Percentiles rank a stretch among this genome's conserved stretches.
Conservation (phyloP, 2,329 filamentous ascomycete species). For the Sclerotinia subarctica region DNA sequence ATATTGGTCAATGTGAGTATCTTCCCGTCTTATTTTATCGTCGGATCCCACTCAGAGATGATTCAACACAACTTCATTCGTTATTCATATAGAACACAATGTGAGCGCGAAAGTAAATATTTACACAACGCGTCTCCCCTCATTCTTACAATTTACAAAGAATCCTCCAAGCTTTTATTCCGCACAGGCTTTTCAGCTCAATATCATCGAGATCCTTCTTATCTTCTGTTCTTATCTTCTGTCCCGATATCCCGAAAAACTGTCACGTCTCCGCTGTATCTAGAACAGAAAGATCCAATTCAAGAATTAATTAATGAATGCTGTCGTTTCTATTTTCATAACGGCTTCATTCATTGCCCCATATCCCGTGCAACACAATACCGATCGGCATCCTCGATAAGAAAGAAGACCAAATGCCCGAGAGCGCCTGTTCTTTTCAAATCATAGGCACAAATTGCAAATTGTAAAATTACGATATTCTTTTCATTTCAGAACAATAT, state of each 20-base stretch:
- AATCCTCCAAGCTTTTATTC: background rate
- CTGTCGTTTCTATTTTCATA: background rate
- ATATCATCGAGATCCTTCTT: background rate
- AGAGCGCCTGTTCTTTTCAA: constrained; percentile 7
- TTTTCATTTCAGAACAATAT: background rate
- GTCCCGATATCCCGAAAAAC: background rate
- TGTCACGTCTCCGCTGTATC: background rate
- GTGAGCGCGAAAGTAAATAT: constrained; percentile 16
- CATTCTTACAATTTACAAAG: background rate
- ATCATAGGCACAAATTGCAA: background rate
- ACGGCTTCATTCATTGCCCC: background rate
- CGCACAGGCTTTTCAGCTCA: background rate
- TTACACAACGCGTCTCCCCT: constrained; percentile 19
- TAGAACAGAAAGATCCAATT: background rate
- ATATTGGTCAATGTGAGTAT: constrained; percentile 1
- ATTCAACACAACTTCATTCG: background rate
- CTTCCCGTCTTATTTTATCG: background rate
- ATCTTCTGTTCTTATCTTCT: background rate
- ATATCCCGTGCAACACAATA: background rate
- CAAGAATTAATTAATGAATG: background rate
- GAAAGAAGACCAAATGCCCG: background rate
- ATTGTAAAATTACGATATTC: background rate
- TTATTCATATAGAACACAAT: background rate
- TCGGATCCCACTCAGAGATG: background rate
- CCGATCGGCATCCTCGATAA: constrained; percentile 7